Percentiles rank a stretch among this genome's conserved stretches.
Evolutionary conservation across 1,284 basidiomycete genomes (phyloP).

Genomic region (Malassezia furfur): DNA sequence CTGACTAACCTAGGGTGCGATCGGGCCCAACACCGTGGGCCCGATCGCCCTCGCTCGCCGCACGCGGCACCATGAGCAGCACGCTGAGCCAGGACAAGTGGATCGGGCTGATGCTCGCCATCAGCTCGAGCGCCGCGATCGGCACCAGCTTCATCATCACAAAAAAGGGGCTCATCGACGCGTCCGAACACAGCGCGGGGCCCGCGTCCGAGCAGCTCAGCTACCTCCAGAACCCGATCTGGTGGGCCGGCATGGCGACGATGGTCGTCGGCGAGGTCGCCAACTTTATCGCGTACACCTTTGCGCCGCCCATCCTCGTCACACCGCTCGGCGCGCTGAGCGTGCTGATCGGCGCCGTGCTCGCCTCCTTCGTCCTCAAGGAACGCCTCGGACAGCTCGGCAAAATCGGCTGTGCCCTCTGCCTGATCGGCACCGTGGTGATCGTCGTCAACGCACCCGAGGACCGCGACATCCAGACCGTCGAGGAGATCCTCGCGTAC

Average conservation of each 20-base stretch:
- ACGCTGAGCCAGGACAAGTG: constrained; percentile 43
- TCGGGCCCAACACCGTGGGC: too few relatives aligned
- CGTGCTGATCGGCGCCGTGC: constrained; percentile 68
- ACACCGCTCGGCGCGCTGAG: constrained; percentile 90
- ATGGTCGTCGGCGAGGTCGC: constrained; percentile 57
- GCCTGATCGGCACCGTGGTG: constrained; percentile 79
- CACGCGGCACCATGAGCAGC: neutral
- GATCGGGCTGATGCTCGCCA: constrained; percentile 44
- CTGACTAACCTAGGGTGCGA: neutral
- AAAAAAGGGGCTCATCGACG: constrained; percentile 46
- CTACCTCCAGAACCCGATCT: constrained; percentile 86
- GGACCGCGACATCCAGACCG: constrained; percentile 84
- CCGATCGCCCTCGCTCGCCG: too few relatives aligned
- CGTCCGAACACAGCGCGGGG: constrained; percentile 37
- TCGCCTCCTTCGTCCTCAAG: constrained; percentile 69
- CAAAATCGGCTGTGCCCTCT: constrained; percentile 80
- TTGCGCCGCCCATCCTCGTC: constrained; percentile 92
- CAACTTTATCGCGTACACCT: constrained; percentile 97
- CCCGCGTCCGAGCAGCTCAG: constrained; percentile 45
- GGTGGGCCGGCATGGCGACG: constrained; percentile 94
- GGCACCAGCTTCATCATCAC: constrained; percentile 48
- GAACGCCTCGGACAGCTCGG: constrained; percentile 91
- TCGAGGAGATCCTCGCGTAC: constrained; percentile 84
- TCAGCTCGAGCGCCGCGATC: constrained; percentile 43
- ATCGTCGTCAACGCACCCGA: constrained; percentile 94